Evolutionary conservation across 345 rosid species (phyloP).

Genomic region (Gossypium herbaceum): DNA sequence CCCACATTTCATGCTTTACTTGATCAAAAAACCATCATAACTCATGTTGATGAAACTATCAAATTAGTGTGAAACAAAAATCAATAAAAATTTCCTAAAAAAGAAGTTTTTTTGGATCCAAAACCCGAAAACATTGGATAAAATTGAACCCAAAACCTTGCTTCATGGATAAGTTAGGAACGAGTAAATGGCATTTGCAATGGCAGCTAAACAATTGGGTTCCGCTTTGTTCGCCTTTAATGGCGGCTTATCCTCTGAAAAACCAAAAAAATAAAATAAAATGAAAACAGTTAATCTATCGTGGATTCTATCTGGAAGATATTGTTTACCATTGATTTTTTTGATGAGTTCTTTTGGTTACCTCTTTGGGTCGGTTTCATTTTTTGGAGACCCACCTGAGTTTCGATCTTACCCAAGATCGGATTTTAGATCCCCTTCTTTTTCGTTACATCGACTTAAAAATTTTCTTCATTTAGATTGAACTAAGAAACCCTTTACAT

Average conservation of each 20-base stretch:
- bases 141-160: neutral
- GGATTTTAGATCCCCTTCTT: slow-evolving; percentile 11
- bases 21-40: too few species aligned
- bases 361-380: neutral
- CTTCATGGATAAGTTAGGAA: neutral
- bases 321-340: neutral
- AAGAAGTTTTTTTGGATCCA: neutral
- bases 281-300: slow-evolving; percentile 2
- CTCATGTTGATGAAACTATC: too few species aligned
- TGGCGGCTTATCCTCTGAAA: slow-evolving; percentile 35
- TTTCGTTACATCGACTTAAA: neutral
- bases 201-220: neutral
- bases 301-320: slow-evolving; percentile 29
- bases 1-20: too few species aligned
- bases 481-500: neutral
- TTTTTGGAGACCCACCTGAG: slow-evolving; percentile 4
- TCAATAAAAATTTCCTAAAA: neutral
- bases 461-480: neutral
- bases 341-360: neutral
- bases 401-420: slow-evolving; percentile 6
- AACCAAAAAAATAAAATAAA: neutral
- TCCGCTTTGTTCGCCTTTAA: slow-evolving; percentile 37
- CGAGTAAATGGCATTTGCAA: slow-evolving; percentile 1
- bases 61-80: too few species aligned
- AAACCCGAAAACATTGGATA: neutral